Base-by-base conservation (phyloP, 305 asterid species). In the Fraxinus paxiana region DNA sequence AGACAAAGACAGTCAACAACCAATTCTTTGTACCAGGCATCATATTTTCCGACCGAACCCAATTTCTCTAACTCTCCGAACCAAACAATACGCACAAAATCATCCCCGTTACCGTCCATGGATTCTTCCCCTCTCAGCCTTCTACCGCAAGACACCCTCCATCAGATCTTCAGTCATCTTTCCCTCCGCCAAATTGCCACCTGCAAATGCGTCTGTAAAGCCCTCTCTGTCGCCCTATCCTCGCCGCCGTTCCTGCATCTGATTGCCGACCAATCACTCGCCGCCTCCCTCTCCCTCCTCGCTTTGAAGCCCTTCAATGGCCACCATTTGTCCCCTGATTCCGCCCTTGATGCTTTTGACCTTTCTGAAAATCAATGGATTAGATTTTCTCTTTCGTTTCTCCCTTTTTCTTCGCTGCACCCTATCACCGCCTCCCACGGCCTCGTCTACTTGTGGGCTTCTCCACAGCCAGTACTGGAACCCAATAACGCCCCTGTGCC, bases 371-470 rank as follows among this genome's bases (percentile, higher is more conserved):
- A 85, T 46, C 85, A 76, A 15, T 93, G 98, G 98, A 92, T 95
- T 70, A 84, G 90, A 48, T 92, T 95, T 87, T 91, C 97, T 80
- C 94, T 95, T 73, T 85, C 92, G 10, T 95, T 95, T 83, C 92
- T 95, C 82, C 98, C 98, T 30, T 95, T 88, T 84, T 86, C 93
- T 22, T 88, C 93, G 63, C 93, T 91, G 73, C 93, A 89, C 89
- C 98, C 98, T 46, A 90, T 95, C 85, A 92, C 97, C 78, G 90
- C 97, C 81, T 90, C 94, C 61, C 81, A 83, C 5, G 98, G 98
- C 38, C 91, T 95, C 0, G 92, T 95, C 80, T 95, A 92, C 84
- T 92, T 95, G 63, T 95, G 98, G 98, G 98, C 95, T 10, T 46
- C 85, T 61, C 43, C 69, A 77, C 79, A 83, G 77, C 24, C 38